phyloP scores from a whole-genome alignment of 345 rosid genomes.

The Cardamine resedifolia region DNA sequence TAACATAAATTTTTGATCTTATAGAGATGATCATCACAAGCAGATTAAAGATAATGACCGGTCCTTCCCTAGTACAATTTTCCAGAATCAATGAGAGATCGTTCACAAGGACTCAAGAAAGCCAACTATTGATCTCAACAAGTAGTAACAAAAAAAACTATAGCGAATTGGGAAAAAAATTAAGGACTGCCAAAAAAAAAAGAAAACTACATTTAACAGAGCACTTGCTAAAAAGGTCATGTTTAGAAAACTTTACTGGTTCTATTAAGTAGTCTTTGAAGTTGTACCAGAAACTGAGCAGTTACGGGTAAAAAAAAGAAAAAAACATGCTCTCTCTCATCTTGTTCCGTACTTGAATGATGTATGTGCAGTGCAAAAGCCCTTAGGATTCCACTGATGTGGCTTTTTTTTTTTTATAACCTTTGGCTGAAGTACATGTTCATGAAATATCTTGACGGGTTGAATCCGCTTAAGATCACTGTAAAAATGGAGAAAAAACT shows the following conservation, averaged over 20 bases:
- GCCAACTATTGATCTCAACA: background rate
- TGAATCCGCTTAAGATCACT: slow-evolving; percentile 95
- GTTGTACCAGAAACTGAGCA: slow-evolving; percentile 25
- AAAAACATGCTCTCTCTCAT: slow-evolving; percentile 21
- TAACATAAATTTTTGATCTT: background rate
- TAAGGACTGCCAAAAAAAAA: background rate
- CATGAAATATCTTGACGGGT: slow-evolving; percentile 97
- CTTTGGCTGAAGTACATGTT: slow-evolving; percentile 82
- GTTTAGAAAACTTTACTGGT: slow-evolving; percentile 25
- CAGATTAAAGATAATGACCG: background rate
- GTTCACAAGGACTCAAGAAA: background rate
- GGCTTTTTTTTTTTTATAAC: slow-evolving; percentile 46
- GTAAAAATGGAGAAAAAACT: slow-evolving; percentile 36
- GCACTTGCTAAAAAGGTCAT: slow-evolving; percentile 14
- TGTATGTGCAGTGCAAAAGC: slow-evolving; percentile 36
- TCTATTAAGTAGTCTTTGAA: slow-evolving; percentile 26
- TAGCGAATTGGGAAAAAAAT: background rate
- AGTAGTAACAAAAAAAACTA: background rate
- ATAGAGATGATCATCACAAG: background rate
- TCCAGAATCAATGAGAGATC: no score
- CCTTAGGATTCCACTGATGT: slow-evolving; percentile 15
- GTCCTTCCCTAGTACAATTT: background rate
- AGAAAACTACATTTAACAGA: slow-evolving; percentile 28
- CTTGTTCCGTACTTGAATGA: slow-evolving; percentile 28
- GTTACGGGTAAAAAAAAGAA: background rate